Conservation (phyloP, 352 stramenopile species). For the Aphanomyces invadans region DNA sequence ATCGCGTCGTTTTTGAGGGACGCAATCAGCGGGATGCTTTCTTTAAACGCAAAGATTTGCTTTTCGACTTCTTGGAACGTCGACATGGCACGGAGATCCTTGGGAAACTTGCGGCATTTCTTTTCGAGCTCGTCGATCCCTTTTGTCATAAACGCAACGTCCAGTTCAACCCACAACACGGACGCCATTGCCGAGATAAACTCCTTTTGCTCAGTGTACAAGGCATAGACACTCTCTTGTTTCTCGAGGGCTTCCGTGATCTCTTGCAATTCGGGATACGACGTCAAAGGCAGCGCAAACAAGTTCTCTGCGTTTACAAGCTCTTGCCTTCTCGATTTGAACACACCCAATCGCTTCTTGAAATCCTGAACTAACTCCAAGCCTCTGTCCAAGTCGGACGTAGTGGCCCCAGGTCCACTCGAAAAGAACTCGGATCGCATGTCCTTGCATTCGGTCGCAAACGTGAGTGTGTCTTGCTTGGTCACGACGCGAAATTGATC, state of each 20-base stretch:
- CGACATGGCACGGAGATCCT: conserved; percentile 84
- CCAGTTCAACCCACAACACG: conserved; percentile 91
- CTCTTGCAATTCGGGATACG: conserved; percentile 86
- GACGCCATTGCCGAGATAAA: conserved; percentile 85
- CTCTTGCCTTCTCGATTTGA: conserved; percentile 76
- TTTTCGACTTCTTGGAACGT: conserved; percentile 89
- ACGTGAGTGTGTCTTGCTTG: conserved; percentile 83
- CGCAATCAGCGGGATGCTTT: conserved; percentile 90
- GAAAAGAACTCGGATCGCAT: conserved; percentile 86
- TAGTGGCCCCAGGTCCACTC: conserved; percentile 72
- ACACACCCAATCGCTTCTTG: conserved; percentile 61
- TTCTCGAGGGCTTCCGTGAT: conserved; percentile 82
- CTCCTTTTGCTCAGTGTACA: conserved; percentile 91
- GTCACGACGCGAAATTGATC: conserved; percentile 92
- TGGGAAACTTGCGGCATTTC: conserved; percentile 84
- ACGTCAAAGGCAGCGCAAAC: conserved; percentile 87
- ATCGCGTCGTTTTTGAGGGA: conserved; percentile 92
- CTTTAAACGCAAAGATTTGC: conserved; percentile 89
- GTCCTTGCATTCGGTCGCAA: conserved; percentile 76
- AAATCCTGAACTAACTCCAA: conserved; percentile 84
- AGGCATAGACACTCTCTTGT: conserved; percentile 81
- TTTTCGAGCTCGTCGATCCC: conserved; percentile 92
- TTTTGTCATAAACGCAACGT: conserved; percentile 86
- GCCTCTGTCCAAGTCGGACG: conserved; percentile 82
- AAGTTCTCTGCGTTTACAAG: conserved; percentile 92